These are phyloP conservation scores for Wallacemonas rigidus DNA, from an alignment of 208 protist genomes.

Conservation along the genomic window DNA sequence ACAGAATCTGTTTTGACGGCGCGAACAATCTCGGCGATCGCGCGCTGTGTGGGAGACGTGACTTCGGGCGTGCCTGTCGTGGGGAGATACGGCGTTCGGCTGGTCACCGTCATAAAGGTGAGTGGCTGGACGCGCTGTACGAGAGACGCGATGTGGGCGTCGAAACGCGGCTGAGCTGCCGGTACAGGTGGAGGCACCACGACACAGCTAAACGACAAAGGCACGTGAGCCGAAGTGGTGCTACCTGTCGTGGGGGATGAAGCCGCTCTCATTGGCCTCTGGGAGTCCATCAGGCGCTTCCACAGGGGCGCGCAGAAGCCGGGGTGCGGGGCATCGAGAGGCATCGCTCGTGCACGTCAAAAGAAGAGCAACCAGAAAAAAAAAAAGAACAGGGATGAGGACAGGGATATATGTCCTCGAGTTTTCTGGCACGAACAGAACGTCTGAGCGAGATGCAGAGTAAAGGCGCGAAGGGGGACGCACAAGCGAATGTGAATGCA, in stretches of 20 bases:
- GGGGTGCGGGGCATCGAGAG: background rate
- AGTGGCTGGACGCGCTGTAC: slow-evolving; percentile 29
- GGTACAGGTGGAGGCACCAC: slow-evolving; percentile 48
- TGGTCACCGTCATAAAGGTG: slow-evolving; percentile 36
- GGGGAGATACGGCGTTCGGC: slow-evolving; percentile 40
- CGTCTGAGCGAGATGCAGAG: too few species aligned
- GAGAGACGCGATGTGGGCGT: slow-evolving; percentile 29
- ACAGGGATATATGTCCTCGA: too few species aligned
- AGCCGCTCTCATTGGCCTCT: background rate
- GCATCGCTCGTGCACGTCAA: background rate
- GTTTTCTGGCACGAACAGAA: too few species aligned
- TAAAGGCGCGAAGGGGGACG: too few species aligned
- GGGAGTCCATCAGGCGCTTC: background rate
- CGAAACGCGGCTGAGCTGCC: slow-evolving; percentile 26
- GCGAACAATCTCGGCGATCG: slow-evolving; percentile 2
- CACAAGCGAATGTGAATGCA: too few species aligned
- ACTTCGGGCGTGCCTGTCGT: background rate
- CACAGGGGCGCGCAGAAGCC: background rate
- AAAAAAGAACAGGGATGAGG: too few species aligned
- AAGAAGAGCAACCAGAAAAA: too few species aligned
- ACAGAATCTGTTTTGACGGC: background rate
- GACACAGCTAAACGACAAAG: slow-evolving; percentile 30
- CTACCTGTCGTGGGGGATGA: background rate
- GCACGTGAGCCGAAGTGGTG: background rate
- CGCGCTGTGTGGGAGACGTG: slow-evolving; percentile 5